These are phyloP conservation scores for Verticillium nonalfalfae DNA, from an alignment of 2,329 filamentous ascomycete genomes.

Conservation along the genomic window DNA sequence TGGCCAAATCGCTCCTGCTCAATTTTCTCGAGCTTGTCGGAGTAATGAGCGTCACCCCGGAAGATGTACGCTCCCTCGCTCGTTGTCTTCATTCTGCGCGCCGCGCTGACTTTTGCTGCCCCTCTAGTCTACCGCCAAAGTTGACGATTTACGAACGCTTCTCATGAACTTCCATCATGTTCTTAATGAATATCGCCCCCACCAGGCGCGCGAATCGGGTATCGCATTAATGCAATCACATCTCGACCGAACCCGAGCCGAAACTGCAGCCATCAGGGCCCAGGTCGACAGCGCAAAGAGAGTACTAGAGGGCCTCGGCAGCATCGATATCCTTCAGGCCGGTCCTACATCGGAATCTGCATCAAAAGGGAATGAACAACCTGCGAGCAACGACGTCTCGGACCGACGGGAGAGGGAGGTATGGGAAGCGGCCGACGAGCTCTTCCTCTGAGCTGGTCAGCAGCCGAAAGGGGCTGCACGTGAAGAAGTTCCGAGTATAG, in stretches of 20 bases:
- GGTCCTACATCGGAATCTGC: neutral
- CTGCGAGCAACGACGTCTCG: neutral
- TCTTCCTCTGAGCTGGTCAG: constrained; percentile 23
- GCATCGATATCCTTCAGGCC: constrained; percentile 30
- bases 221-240: constrained; percentile 86
- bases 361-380: neutral
- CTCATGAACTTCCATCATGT: constrained; percentile 90
- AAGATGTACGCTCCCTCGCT: constrained; percentile 29
- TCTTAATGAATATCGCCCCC: constrained; percentile 89
- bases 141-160: constrained; percentile 71
- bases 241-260: constrained; percentile 62
- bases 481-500: neutral
- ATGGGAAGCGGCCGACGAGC: constrained; percentile 35
- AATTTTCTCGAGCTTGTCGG: constrained; percentile 85
- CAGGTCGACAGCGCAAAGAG: constrained; percentile 67
- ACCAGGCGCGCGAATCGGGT: constrained; percentile 83
- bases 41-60: constrained; percentile 60
- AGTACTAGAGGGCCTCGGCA: constrained; percentile 63
- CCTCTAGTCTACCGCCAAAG: constrained; percentile 58
- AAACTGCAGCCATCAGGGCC: constrained; percentile 63
- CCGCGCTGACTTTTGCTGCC: neutral
- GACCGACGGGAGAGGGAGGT: constrained; percentile 22
- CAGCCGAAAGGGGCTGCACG: neutral
- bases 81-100: neutral
- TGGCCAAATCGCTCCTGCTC: constrained; percentile 78